Evolutionary conservation across 2,329 filamentous ascomycete genomes (phyloP), one percentile per base, ranked within the genome.

Genomic region (Curvularia hawaiiensis): DNA sequence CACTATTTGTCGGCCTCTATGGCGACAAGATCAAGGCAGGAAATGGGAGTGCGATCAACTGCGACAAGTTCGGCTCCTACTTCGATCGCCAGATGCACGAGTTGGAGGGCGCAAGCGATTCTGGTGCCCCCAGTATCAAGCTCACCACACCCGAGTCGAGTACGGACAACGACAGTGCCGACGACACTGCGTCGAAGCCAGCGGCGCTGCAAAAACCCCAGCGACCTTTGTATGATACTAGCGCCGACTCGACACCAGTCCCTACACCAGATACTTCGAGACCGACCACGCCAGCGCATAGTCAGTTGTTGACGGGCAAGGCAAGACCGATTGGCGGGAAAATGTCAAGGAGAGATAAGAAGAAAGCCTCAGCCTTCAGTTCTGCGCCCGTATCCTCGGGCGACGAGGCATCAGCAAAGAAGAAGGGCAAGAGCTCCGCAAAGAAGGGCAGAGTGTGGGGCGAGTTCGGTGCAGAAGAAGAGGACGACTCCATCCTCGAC

Each of bases 401-500:
- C 1, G 95, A 98, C 67, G 95, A 98, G 69, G 83, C 82, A 0
- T 78, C 84, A 6, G 79, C 82, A 18, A 75, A 76, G 67, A 82
- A 84, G 63, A 88, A 86, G 69, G 77, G 75, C 45, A 91, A 82
- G 26, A 87, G 86, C 64, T 77, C 82, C 12, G 82, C 80, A 9
- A 98, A 98, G 81, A 93, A 92, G 75, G 91, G 91, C 68, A 87
- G 95, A 62, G 92, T 90, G 72, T 99, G 95, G 95, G 91, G 93
- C 70, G 91, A 90, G 5, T 91, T 97, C 73, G 95, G 95, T 4
- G 92, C 91, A 7, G 91, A 93, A 63, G 94, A 96, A 71, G 90
- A 92, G 56, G 86, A 89, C 56, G 87, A 86, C 67, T 83, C 89
- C 16, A 86, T 91, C 58, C 83, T 99, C 33, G 95, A 99, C 78